A percentile compares a stretch with the other conserved stretches of the same genome.
Evolutionary conservation across 2,329 filamentous ascomycete genomes (phyloP).

Genomic region (Neofusicoccum laricinum): DNA sequence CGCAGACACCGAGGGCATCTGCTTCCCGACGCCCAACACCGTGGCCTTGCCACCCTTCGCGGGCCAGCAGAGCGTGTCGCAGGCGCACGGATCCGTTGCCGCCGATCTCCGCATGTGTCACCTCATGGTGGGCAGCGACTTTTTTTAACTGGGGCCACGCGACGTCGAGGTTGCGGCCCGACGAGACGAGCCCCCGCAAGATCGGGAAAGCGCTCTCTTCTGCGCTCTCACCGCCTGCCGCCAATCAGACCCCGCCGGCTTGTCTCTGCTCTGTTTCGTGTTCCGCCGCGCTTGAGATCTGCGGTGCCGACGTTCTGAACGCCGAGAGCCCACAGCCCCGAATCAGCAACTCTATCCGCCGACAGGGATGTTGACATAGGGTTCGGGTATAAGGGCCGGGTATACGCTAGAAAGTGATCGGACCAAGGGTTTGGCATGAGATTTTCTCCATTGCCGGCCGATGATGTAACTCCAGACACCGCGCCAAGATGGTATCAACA

Average conservation of each 20-base stretch:
- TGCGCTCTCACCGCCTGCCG: neutral
- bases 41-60: neutral
- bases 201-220: neutral
- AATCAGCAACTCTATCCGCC: neutral
- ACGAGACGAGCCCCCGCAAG: slow-evolving; percentile 1
- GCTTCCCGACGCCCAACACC: neutral
- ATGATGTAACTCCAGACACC: neutral
- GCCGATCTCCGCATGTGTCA: neutral
- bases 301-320: neutral
- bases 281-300: too few relatives aligned
- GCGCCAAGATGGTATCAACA: neutral
- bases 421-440: neutral
- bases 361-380: neutral
- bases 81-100: neutral
- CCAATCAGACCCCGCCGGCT: neutral
- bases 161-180: slow-evolving; percentile 4
- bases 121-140: neutral
- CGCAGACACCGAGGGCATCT: neutral
- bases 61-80: neutral
- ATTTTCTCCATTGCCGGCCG: neutral
- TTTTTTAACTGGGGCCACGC: neutral
- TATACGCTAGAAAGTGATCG: neutral
- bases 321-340: neutral
- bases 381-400: neutral
- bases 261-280: neutral